Evolutionary conservation across 2,329 filamentous ascomycete genomes (phyloP).

Genomic region (Diaporthe sp.): DNA sequence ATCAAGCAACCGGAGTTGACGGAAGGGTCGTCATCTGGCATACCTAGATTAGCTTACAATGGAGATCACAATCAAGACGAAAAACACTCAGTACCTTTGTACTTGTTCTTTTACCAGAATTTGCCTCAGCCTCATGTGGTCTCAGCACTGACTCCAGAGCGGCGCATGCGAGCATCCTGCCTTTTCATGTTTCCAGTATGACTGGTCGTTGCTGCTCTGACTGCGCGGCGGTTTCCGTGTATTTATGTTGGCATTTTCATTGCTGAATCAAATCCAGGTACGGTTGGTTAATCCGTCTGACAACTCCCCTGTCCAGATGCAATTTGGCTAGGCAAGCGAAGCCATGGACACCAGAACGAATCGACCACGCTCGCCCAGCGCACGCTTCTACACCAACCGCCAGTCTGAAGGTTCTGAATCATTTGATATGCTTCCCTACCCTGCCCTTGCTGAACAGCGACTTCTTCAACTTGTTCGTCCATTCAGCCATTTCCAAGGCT

Average conservation of each 20-base stretch:
- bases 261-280: background rate
- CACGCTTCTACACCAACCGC: slow-evolving; percentile 35
- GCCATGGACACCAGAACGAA: slow-evolving; percentile 6
- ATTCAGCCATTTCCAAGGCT: slow-evolving; percentile 36
- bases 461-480: background rate
- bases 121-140: slow-evolving; percentile 37
- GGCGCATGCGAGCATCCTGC: slow-evolving; percentile 19
- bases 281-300: background rate
- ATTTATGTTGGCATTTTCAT: slow-evolving; percentile 37
- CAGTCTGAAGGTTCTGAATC: background rate
- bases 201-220: slow-evolving; percentile 21
- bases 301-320: background rate
- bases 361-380: slow-evolving; percentile 34
- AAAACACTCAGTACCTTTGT: slow-evolving; percentile 31
- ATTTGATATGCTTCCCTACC: background rate
- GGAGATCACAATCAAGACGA: slow-evolving; percentile 38
- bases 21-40: slow-evolving; percentile 86
- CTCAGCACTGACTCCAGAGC: slow-evolving; percentile 37
- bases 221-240: slow-evolving; percentile 11
- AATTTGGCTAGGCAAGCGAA: background rate
- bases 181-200: slow-evolving; percentile 25
- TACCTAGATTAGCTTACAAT: slow-evolving; percentile 60
- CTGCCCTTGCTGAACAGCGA: background rate
- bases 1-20: slow-evolving; percentile 83
- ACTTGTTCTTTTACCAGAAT: slow-evolving; percentile 35